phyloP scores from a whole-genome alignment of 1,284 basidiomycete genomes.

The Phaffia rhodozyma region DNA sequence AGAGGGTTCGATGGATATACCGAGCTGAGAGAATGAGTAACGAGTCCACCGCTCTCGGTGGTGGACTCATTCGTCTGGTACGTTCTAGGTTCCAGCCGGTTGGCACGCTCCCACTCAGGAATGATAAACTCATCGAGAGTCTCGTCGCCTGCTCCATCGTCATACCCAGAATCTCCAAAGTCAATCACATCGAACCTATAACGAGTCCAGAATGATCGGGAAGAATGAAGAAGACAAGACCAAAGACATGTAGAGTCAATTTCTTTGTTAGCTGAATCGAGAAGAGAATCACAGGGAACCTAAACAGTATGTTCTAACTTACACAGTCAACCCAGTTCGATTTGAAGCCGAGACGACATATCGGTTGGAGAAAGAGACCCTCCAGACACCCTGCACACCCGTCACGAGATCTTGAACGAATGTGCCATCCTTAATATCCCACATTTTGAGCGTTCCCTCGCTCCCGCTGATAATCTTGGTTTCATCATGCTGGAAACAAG shows the following conservation, averaged over 20 bases:
- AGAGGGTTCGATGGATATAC: no score
- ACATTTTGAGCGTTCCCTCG: constrained; percentile 93
- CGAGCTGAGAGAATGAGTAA: no score
- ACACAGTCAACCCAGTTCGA: constrained; percentile 53
- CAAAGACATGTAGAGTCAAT: background rate
- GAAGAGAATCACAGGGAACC: background rate
- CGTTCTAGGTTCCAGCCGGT: constrained; percentile 25
- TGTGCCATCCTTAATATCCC: constrained; percentile 76
- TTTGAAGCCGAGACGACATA: constrained; percentile 89
- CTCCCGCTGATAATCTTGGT: constrained; percentile 87
- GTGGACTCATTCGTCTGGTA: constrained; percentile 21
- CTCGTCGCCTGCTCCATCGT: constrained; percentile 29
- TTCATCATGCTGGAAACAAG: constrained; percentile 94
- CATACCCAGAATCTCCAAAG: constrained; percentile 24
- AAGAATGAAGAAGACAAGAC: background rate
- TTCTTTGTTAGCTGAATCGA: no score
- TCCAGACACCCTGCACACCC: constrained; percentile 86
- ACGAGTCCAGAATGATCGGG: background rate
- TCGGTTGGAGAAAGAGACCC: constrained; percentile 81
- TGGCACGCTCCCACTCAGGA: constrained; percentile 28
- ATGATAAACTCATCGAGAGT: constrained; percentile 25
- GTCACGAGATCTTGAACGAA: constrained; percentile 74
- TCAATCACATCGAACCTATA: constrained; percentile 31
- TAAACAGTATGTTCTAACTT: background rate
- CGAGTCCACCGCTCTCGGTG: no score